These are phyloP conservation scores for Hyaloscypha bicolor DNA, from an alignment of 495 filamentous ascomycete species.

Conservation along the genomic window DNA sequence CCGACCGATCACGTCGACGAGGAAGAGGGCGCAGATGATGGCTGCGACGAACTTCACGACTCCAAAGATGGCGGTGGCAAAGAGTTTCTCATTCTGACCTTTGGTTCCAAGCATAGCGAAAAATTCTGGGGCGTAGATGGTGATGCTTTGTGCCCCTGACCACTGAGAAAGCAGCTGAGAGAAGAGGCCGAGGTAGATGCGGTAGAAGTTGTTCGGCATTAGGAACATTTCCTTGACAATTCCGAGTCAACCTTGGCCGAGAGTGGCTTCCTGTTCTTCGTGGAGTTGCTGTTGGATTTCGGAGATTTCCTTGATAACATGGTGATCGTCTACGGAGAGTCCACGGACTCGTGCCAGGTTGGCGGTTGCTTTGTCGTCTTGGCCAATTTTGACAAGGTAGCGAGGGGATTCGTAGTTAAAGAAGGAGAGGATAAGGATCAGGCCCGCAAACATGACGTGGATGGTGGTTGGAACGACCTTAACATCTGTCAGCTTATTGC, in stretches of 20 bases:
- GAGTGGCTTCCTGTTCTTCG: constrained; percentile 59
- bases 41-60: constrained; percentile 68
- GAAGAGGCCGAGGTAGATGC: constrained; percentile 38
- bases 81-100: constrained; percentile 62
- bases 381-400: constrained; percentile 44
- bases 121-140: constrained; percentile 65
- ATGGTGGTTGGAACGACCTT: constrained; percentile 64
- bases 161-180: constrained; percentile 64
- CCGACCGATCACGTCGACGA: constrained; percentile 74
- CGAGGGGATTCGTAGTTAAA: constrained; percentile 58
- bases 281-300: constrained; percentile 51
- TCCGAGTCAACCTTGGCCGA: constrained; percentile 54
- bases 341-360: constrained; percentile 53
- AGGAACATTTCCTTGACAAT: constrained; percentile 62
- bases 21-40: constrained; percentile 66
- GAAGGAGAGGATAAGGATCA: constrained; percentile 67
- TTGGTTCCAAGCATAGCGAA: constrained; percentile 66
- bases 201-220: constrained; percentile 63
- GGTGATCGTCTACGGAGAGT: constrained; percentile 49
- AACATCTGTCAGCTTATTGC: background rate
- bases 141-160: constrained; percentile 71
- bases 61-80: constrained; percentile 73
- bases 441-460: constrained; percentile 71
- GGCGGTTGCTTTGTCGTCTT: constrained; percentile 45
- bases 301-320: constrained; percentile 51